Conservation (phyloP, 306 rosid genomes). For the Potentilla sterilis region DNA sequence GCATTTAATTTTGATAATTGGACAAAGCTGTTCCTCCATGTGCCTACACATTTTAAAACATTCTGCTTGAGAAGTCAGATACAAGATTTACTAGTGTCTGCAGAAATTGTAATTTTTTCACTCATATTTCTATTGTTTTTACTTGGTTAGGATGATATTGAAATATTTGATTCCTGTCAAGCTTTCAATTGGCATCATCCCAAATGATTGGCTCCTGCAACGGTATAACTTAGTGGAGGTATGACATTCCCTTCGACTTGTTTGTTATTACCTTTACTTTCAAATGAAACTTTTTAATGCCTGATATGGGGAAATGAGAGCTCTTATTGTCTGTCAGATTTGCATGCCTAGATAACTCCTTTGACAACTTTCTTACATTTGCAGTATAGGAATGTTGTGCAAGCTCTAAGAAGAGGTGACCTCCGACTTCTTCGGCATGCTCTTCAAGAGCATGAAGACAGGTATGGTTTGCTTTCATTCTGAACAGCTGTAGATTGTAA, state of each 20-base stretch:
- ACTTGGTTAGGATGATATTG: constrained; percentile 71
- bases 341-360: not conserved
- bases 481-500: constrained; percentile 7
- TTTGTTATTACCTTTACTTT: not conserved
- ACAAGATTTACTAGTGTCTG: not conserved
- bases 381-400: constrained; percentile 76
- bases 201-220: constrained; percentile 65
- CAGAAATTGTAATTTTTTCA: not conserved
- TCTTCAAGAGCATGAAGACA: constrained; percentile 81
- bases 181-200: constrained; percentile 95
- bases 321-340: not conserved
- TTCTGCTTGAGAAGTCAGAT: not conserved
- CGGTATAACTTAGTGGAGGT: constrained; percentile 82
- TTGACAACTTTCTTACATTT: constrained; percentile 11
- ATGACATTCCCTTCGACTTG: constrained; percentile 19
- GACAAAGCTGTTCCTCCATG: not conserved
- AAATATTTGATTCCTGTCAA: constrained; percentile 94
- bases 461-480: constrained; percentile 36
- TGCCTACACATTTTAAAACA: not conserved
- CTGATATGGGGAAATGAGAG: not conserved
- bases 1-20: constrained; percentile 3
- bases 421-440: constrained; percentile 85
- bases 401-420: constrained; percentile 85
- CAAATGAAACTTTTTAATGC: not conserved
- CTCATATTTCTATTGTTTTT: constrained; percentile 25